phyloP scores from a whole-genome alignment of 148 eudicot species.

The Persicaria maculosa region DNA sequence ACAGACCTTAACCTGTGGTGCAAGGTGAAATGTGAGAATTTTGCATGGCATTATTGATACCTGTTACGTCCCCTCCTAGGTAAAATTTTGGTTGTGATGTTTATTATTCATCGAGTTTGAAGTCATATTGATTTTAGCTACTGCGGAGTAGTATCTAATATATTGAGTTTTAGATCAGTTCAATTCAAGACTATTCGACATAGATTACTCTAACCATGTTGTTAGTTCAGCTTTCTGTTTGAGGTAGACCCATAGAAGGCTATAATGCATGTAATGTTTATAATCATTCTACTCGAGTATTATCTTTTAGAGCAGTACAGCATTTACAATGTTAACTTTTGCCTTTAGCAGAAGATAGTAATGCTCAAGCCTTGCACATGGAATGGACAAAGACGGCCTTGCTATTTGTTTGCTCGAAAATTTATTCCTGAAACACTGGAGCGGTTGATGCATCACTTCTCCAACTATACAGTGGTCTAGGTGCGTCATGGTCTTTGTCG shows the following conservation, averaged over 20 bases:
- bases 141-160: no score
- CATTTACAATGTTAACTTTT: neutral
- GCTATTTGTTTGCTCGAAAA: slow-evolving; percentile 9
- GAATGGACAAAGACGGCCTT: slow-evolving; percentile 13
- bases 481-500: neutral
- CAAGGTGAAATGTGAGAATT: neutral
- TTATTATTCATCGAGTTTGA: no score
- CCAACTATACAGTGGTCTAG: slow-evolving; percentile 9
- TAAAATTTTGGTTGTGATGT: no score
- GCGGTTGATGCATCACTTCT: slow-evolving; percentile 10
- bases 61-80: neutral
- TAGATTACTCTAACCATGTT: no score
- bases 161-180: no score
- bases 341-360: slow-evolving; percentile 3
- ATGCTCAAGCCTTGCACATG: slow-evolving; percentile 13
- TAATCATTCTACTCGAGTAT: neutral
- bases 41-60: neutral
- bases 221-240: no score
- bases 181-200: no score
- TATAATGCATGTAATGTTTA: no score
- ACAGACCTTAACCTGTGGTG: no score
- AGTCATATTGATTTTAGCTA: no score
- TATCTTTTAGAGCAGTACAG: neutral
- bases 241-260: no score
- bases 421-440: slow-evolving; percentile 4